Evolutionary conservation across 352 stramenopile species (phyloP).

Genomic region (Phytophthora brassicae): DNA sequence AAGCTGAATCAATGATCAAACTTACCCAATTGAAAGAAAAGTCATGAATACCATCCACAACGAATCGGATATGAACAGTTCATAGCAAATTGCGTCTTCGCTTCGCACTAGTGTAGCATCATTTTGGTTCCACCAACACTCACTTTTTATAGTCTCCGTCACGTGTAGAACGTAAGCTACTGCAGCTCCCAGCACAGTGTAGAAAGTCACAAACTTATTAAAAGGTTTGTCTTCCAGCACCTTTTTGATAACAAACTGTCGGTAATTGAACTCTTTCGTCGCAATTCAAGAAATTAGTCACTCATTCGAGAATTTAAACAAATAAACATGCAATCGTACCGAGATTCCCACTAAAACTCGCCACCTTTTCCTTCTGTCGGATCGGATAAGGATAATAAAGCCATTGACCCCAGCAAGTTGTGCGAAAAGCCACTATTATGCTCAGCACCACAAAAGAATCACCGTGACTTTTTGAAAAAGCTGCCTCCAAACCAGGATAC

Average conservation of each 20-base stretch:
- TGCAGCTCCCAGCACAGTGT: conserved; percentile 20
- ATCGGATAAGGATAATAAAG: conserved; percentile 76
- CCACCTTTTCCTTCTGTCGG: conserved; percentile 62
- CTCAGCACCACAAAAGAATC: conserved; percentile 50
- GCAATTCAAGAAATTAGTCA: too few relatives aligned
- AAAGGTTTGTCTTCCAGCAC: conserved; percentile 60
- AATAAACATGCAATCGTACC: conserved; percentile 22
- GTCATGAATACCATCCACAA: conserved; percentile 54
- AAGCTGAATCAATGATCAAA: too few relatives aligned
- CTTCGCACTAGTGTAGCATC: conserved; percentile 7
- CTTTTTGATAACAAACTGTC: conserved; percentile 74
- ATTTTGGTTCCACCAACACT: conserved; percentile 29
- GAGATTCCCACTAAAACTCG: conserved; percentile 59
- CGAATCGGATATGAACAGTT: conserved; percentile 35
- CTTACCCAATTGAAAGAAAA: conserved; percentile 48
- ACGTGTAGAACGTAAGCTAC: conserved; percentile 50
- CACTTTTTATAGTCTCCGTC: conserved; percentile 48
- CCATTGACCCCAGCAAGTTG: conserved; percentile 55
- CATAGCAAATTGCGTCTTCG: conserved; percentile 34
- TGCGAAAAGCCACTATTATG: conserved; percentile 39
- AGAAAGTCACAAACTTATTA: conserved; percentile 40
- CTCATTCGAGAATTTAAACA: background rate
- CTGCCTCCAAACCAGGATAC: conserved; percentile 51
- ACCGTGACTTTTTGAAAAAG: conserved; percentile 22
- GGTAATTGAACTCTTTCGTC: conserved; percentile 67